Conservation (phyloP, 2,329 filamentous ascomycete genomes). For the Venturia asperata region DNA sequence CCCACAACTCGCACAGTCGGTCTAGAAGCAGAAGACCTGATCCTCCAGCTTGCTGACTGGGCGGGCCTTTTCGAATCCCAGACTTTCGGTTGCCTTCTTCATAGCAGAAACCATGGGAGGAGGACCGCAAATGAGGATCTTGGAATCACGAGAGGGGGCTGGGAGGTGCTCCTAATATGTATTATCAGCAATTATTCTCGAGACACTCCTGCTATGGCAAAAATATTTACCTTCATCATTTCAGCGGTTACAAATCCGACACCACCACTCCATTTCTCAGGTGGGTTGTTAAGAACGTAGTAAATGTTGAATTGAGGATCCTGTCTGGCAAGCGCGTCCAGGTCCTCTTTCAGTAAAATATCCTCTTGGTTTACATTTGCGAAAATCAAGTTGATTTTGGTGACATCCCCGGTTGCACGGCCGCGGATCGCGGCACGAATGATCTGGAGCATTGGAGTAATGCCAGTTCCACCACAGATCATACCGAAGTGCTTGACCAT, state of each 20-base stretch:
- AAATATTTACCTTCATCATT: slow-evolving; percentile 73
- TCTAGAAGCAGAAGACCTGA: slow-evolving; percentile 92
- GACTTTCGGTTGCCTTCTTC: slow-evolving; percentile 87
- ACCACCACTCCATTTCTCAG: slow-evolving; percentile 82
- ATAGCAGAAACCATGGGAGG: slow-evolving; percentile 94
- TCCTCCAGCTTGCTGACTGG: slow-evolving; percentile 97
- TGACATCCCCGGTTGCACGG: slow-evolving; percentile 66
- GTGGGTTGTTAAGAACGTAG: slow-evolving; percentile 95
- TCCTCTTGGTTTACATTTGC: slow-evolving; percentile 92
- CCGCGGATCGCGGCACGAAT: slow-evolving; percentile 83
- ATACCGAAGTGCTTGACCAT: slow-evolving; percentile 96
- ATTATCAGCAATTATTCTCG: slow-evolving; percentile 22
- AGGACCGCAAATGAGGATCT: slow-evolving; percentile 89
- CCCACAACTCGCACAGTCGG: no score
- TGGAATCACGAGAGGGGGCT: slow-evolving; percentile 76
- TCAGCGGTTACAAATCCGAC: slow-evolving; percentile 92
- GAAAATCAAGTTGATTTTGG: slow-evolving; percentile 89
- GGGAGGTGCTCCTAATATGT: slow-evolving; percentile 65
- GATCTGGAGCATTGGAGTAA: slow-evolving; percentile 97
- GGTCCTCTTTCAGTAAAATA: slow-evolving; percentile 86
- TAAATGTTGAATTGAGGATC: slow-evolving; percentile 79
- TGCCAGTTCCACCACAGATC: slow-evolving; percentile 95
- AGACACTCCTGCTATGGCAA: background rate
- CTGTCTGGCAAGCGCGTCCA: slow-evolving; percentile 69
- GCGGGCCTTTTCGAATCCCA: slow-evolving; percentile 86